Evolutionary conservation across 257 asterid species (phyloP), one percentile per base, ranked within the genome.

Genomic region (Nicotiana noctiflora): DNA sequence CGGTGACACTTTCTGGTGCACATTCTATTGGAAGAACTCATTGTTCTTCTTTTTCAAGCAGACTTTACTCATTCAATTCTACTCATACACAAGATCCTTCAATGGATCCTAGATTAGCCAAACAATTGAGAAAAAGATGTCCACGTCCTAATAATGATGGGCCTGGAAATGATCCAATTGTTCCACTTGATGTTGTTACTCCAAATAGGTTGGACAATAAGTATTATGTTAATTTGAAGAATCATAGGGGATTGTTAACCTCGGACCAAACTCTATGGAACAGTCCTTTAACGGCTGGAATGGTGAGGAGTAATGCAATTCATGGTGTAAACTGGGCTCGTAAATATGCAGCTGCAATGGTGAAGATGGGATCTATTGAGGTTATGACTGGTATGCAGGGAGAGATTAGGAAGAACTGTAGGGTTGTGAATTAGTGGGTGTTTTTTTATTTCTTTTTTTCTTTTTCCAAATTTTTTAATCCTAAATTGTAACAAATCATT

Each of bases 1-100:
- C 87, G 90, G 89, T 89, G 18, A 86, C 88, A 0, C 92, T 89
- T 21, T 89, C 90, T 0, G 90, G 92, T 10, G 90, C 92, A n/a
- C 90, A 89, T 62, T 87, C 90, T 27, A 77, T 89, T 21, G 90
- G 92, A 13, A 23, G 80, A 5, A 17, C 90, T 2, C 79, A 80
- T 27, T 89, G 90, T 61, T 82, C 89, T 21, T 46, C 86, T 0
- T 84, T 87, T 62, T 56, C 86, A 0, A 46, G 27, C 21, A 75
- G 90, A 17, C 56, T 88, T 10, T 85, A 63, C 67, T 34, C 57
- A 4, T 85, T 84, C 80, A 89, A 64, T 34, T 32, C 85, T 4
- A 84, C 85, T 21, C 72, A 77, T 0, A 19, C 19, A 0, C 80
- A 72, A 44, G 91, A 88, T 61, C 91, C 90, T 27, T 17, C 86